Conservation (phyloP, 75 land plant species). For the Cunninghamia lanceolata region DNA sequence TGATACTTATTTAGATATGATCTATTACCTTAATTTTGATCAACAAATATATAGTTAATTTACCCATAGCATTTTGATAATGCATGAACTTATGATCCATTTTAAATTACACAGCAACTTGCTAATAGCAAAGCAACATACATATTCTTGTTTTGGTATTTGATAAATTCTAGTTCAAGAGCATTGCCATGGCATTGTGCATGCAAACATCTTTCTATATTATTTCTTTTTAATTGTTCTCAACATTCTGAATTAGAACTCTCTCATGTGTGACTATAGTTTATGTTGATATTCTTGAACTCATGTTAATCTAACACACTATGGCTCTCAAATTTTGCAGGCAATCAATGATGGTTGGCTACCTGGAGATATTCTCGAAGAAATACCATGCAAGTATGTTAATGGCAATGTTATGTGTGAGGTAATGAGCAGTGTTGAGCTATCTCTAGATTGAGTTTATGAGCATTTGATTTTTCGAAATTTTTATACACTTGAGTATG, state of each 20-base stretch:
- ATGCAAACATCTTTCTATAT: not conserved
- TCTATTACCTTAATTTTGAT: not conserved
- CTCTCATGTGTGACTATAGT: not conserved
- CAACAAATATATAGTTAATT: not conserved
- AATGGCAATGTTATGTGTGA: conserved; percentile 82
- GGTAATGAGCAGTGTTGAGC: conserved; percentile 34
- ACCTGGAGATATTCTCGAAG: conserved; percentile 85
- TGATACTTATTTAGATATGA: not conserved
- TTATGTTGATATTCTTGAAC: not conserved
- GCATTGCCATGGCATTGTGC: not conserved
- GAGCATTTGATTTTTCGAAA: not conserved
- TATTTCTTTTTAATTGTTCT: not conserved
- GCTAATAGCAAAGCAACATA: not conserved
- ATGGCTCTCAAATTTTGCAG: conserved; percentile 21
- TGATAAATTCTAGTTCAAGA: not conserved
- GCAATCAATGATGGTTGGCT: conserved; percentile 85
- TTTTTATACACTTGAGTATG: not conserved
- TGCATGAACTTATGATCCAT: not conserved
- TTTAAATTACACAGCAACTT: not conserved
- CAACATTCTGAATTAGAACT: not conserved
- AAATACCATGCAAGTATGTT: conserved; percentile 81
- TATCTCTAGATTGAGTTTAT: not conserved
- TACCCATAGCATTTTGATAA: not conserved
- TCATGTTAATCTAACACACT: not conserved
- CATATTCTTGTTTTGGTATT: not conserved